A percentile compares a stretch with the other conserved stretches of the same genome.
Conservation (phyloP, 768 basidiomycete genomes). For the Candolleomyces aberdarensis region DNA sequence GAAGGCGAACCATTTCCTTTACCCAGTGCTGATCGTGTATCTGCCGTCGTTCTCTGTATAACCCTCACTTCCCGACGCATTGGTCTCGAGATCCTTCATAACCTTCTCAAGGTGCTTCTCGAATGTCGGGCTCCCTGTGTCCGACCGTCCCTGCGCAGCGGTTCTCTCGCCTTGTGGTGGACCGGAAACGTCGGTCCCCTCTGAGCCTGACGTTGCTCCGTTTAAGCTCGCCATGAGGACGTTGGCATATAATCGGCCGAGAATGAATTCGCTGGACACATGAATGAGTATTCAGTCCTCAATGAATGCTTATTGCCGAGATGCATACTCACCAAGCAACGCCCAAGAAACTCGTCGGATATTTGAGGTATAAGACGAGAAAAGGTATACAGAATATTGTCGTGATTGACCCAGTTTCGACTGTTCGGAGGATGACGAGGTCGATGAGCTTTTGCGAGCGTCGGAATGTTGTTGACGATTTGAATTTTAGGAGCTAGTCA, state of each 20-base stretch:
- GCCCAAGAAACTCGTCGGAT: background rate
- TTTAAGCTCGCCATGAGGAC: background rate
- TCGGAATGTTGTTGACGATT: background rate
- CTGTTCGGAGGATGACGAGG: background rate
- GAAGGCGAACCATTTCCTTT: too few relatives aligned
- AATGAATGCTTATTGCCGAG: too few relatives aligned
- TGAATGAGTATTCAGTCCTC: too few relatives aligned
- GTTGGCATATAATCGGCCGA: background rate
- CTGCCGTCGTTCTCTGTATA: too few relatives aligned
- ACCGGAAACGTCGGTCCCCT: background rate
- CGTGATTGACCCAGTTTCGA: background rate
- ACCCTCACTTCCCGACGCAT: too few relatives aligned
- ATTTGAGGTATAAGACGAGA: background rate
- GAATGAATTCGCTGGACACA: background rate
- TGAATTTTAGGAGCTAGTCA: background rate
- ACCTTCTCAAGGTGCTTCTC: background rate
- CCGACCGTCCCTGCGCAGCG: background rate
- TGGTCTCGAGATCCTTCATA: background rate
- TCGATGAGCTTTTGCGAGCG: background rate
- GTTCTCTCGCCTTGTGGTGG: background rate
- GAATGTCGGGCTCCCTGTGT: background rate
- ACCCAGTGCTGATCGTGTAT: too few relatives aligned
- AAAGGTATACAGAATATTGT: background rate
- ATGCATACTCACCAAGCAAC: background rate
- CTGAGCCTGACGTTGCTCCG: background rate